Percentiles rank a stretch among this genome's conserved stretches.
Evolutionary conservation across 106 monocot genomes (phyloP).

Genomic region (Alisma plantagoaquatica): DNA sequence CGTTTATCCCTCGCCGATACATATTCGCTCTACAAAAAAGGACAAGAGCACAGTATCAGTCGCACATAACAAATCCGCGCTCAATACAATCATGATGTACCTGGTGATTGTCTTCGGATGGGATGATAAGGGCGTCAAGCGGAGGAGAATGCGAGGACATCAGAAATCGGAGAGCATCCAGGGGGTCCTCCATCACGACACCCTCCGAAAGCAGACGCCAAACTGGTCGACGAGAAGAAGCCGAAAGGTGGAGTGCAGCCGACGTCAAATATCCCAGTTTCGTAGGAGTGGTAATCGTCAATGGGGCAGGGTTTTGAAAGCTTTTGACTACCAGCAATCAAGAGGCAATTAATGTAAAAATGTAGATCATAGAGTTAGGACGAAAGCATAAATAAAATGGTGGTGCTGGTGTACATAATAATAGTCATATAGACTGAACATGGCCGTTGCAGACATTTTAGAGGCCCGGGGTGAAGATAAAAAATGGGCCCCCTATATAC

Average conservation of each 20-base stretch:
- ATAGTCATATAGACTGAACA: too few relatives aligned
- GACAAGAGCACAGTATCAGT: not conserved
- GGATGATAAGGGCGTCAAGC: conserved; percentile 77
- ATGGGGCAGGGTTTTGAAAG: too few relatives aligned
- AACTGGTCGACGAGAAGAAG: not conserved
- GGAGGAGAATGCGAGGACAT: conserved; percentile 81
- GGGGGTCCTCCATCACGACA: conserved; percentile 36
- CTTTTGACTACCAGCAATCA: too few relatives aligned
- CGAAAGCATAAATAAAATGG: too few relatives aligned
- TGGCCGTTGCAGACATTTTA: too few relatives aligned
- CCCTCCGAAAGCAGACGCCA: not conserved
- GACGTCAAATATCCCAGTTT: too few relatives aligned
- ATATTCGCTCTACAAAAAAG: conserved; percentile 73
- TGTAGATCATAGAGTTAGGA: too few relatives aligned
- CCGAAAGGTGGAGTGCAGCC: not conserved
- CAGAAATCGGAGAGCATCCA: conserved; percentile 69
- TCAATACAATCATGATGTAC: conserved; percentile 7
- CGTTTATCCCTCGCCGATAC: conserved; percentile 85
- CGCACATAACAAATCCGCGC: not conserved
- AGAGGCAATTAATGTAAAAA: too few relatives aligned
- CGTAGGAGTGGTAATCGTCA: too few relatives aligned
- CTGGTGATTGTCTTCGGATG: conserved; percentile 95
- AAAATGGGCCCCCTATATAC: too few relatives aligned
- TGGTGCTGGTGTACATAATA: too few relatives aligned
- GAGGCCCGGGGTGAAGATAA: too few relatives aligned